phyloP scores from a whole-genome alignment of 2,329 filamentous ascomycete species.

The Talaromyces pinophilus region DNA sequence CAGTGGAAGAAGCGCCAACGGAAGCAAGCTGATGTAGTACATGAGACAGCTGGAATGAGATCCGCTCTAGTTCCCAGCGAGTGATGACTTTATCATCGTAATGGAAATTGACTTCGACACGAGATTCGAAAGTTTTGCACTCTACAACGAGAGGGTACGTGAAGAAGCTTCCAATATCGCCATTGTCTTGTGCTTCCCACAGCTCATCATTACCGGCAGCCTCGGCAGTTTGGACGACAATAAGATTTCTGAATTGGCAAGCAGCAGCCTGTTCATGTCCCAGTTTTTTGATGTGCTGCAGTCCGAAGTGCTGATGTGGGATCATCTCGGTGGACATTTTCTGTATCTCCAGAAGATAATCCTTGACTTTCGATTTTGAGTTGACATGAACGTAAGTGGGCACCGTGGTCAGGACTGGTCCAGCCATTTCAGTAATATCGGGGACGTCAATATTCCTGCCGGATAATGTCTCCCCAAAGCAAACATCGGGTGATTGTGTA shows the following conservation, averaged over 20 bases:
- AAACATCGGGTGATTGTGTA: constrained; percentile 42
- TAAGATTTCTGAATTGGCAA: constrained; percentile 51
- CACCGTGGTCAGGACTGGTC: constrained; percentile 27
- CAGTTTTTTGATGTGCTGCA: constrained; percentile 56
- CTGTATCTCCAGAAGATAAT: constrained; percentile 61
- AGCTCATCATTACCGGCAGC: constrained; percentile 29
- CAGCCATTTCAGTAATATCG: constrained; percentile 47
- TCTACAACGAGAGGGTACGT: constrained; percentile 66
- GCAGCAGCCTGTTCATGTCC: constrained; percentile 50
- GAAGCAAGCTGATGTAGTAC: constrained; percentile 39
- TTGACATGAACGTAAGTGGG: constrained; percentile 44
- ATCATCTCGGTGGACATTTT: constrained; percentile 59
- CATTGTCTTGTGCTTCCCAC: constrained; percentile 46
- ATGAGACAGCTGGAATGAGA: constrained; percentile 54
- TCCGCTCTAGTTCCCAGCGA: constrained; percentile 54
- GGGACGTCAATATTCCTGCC: constrained; percentile 56
- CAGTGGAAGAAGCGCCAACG: constrained; percentile 27
- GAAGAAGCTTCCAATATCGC: constrained; percentile 59
- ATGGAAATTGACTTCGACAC: constrained; percentile 62
- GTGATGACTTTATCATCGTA: constrained; percentile 64
- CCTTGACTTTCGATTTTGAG: constrained; percentile 38
- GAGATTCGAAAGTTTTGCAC: constrained; percentile 57
- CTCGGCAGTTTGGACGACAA: constrained; percentile 45
- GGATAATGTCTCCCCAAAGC: constrained; percentile 57
- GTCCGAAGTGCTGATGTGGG: constrained; percentile 65